These are phyloP conservation scores for Cladophialophora carrionii DNA, from an alignment of 2,329 filamentous ascomycete species.

Conservation along the genomic window DNA sequence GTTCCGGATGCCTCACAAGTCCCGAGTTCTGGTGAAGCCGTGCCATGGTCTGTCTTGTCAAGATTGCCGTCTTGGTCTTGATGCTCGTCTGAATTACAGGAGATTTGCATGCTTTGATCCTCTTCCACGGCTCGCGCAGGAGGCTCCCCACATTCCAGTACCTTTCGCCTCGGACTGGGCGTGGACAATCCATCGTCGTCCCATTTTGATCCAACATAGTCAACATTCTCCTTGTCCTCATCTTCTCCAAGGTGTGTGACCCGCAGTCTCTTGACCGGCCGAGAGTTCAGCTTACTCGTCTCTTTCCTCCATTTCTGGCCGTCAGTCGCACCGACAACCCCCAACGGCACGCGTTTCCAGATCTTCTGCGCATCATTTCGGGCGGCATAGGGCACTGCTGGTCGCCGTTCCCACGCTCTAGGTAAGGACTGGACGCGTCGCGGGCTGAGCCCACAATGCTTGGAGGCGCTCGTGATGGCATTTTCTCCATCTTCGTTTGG, in stretches of 20 bases:
- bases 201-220: conserved; percentile 29
- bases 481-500: conserved; percentile 1
- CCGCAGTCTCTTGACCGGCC: conserved; percentile 16
- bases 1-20: neutral
- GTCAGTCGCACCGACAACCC: conserved; percentile 20
- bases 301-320: conserved; percentile 27
- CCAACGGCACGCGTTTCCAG: conserved; percentile 49
- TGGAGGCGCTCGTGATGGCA: conserved; percentile 8
- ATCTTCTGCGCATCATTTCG: conserved; percentile 50
- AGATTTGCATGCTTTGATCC: conserved; percentile 6
- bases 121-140: neutral
- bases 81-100: neutral
- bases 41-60: neutral
- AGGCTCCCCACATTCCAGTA: conserved; percentile 9
- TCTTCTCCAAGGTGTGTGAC: conserved; percentile 16
- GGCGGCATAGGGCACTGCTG: conserved; percentile 47
- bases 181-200: conserved; percentile 23
- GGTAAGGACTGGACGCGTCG: conserved; percentile 43
- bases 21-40: conserved; percentile 10
- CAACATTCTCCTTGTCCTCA: conserved; percentile 35
- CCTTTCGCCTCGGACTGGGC: conserved; percentile 31
- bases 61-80: conserved; percentile 1
- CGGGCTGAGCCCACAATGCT: conserved; percentile 46
- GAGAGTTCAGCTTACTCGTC: conserved; percentile 35
- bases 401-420: conserved; percentile 52